phyloP scores from a whole-genome alignment of 1,139 yeast species.

The Hansenula anomala region DNA sequence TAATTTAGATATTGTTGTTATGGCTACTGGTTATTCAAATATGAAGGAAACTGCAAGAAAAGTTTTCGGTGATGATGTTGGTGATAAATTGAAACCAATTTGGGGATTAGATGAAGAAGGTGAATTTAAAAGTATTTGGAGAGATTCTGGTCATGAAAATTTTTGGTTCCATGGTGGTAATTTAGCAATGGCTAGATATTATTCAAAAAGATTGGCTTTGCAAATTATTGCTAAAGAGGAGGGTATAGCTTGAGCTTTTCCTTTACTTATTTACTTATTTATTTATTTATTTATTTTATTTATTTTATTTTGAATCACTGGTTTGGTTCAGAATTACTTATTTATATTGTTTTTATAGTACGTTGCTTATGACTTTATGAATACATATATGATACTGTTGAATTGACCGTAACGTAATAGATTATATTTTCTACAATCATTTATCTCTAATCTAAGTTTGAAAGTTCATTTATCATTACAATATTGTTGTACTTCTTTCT shows the following conservation, averaged over 20 bases:
- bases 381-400: too few species aligned
- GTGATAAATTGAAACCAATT: constrained; percentile 28
- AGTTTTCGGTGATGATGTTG: constrained; percentile 31
- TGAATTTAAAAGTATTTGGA: constrained; percentile 33
- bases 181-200: constrained; percentile 43
- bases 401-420: too few species aligned
- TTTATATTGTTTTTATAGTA: too few species aligned
- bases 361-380: too few species aligned
- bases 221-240: constrained; percentile 28
- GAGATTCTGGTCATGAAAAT: constrained; percentile 32
- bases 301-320: too few species aligned
- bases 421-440: too few species aligned
- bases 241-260: constrained; percentile 11
- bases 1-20: constrained; percentile 33
- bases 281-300: not conserved
- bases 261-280: not conserved
- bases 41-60: constrained; percentile 37
- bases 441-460: too few species aligned
- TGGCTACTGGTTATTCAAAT: constrained; percentile 41
- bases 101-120: constrained; percentile 36
- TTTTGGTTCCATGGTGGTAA: constrained; percentile 46
- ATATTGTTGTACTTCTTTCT: too few species aligned
- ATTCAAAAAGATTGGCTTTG: constrained; percentile 31
- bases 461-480: too few species aligned
- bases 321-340: too few species aligned